These are phyloP conservation scores for Coffea eugenioides DNA, from an alignment of 257 asterid genomes.

Conservation along the genomic window DNA sequence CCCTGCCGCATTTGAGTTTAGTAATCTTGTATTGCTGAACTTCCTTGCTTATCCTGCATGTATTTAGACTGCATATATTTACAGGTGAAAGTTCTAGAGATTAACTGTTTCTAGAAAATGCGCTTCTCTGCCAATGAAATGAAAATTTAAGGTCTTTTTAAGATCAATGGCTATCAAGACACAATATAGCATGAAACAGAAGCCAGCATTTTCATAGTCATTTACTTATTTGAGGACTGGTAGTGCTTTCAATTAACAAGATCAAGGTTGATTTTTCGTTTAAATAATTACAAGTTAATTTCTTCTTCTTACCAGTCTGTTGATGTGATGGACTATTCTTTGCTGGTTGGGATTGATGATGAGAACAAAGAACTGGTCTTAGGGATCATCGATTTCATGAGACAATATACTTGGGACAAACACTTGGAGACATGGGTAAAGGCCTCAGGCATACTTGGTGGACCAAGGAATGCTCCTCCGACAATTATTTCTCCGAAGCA, in stretches of 20 bases:
- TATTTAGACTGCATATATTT: background rate
- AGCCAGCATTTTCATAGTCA: background rate
- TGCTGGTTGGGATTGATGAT: slow-evolving; percentile 91
- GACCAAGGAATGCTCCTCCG: slow-evolving; percentile 88
- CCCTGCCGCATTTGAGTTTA: background rate
- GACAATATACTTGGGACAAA: slow-evolving; percentile 99
- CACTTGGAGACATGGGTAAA: slow-evolving; percentile 97
- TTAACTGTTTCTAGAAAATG: background rate
- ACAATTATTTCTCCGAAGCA: slow-evolving; percentile 86
- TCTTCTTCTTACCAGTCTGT: slow-evolving; percentile 51
- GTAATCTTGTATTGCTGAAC: background rate
- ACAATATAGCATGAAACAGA: background rate
- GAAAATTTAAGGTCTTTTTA: background rate
- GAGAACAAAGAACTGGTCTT: slow-evolving; percentile 78
- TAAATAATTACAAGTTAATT: background rate
- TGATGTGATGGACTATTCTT: slow-evolving; percentile 94
- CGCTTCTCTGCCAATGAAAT: background rate
- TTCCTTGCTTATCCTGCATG: background rate
- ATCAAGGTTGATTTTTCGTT: background rate
- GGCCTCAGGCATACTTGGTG: slow-evolving; percentile 90
- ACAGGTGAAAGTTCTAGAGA: too few relatives aligned
- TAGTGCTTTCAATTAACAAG: background rate
- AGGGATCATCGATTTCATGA: slow-evolving; percentile 94
- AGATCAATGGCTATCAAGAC: background rate
- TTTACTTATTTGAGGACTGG: background rate